Conservation (phyloP, 78 protist species). For the Pelomyxa schiedti region DNA sequence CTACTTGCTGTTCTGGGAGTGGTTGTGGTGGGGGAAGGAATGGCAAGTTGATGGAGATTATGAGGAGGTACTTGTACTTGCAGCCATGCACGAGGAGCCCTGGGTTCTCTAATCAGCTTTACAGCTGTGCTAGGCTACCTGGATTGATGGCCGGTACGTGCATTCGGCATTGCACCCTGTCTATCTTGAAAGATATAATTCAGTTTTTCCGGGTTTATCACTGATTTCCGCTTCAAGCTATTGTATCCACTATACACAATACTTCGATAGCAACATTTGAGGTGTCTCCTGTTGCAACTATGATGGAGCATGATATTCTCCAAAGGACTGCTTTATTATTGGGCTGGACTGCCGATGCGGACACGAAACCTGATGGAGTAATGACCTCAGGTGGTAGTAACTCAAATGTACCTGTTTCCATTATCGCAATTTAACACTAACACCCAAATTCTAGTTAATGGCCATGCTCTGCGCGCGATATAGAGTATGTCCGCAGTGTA, state of each 20-base stretch:
- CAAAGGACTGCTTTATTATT: background rate
- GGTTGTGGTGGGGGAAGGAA: too few species aligned
- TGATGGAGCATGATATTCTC: constrained; percentile 4
- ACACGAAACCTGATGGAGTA: too few species aligned
- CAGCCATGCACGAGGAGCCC: background rate
- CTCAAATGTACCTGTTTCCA: background rate
- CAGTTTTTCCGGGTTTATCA: too few species aligned
- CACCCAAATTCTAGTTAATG: background rate
- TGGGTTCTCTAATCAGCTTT: constrained; percentile 13
- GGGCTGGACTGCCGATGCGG: background rate
- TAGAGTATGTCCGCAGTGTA: background rate
- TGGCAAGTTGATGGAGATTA: too few species aligned
- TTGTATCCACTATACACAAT: background rate
- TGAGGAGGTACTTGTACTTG: background rate
- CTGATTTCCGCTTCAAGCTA: too few species aligned
- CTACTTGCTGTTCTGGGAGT: too few species aligned
- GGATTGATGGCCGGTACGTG: constrained; percentile 7
- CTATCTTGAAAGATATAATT: too few species aligned
- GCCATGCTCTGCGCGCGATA: constrained; percentile 1
- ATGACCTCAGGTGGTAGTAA: background rate
- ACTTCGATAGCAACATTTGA: constrained; percentile 14
- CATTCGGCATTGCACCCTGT: too few species aligned
- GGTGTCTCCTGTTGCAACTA: constrained; percentile 11
- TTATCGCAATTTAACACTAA: background rate
- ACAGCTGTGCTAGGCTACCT: background rate